phyloP scores from a whole-genome alignment of 1,284 basidiomycete genomes.

The Earliella scabrosa region DNA sequence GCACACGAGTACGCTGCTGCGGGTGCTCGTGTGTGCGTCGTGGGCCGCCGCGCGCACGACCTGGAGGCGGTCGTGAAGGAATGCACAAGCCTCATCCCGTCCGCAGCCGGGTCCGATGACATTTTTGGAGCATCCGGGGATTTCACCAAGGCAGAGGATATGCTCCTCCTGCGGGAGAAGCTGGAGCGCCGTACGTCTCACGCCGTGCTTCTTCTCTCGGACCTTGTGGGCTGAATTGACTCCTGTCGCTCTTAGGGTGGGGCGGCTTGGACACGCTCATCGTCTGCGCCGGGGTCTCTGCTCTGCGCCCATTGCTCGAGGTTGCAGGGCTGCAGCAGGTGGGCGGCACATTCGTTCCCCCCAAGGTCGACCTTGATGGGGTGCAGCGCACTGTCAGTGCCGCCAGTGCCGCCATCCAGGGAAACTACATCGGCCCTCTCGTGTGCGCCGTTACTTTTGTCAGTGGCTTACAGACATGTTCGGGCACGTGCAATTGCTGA shows the following conservation, averaged over 20 bases:
- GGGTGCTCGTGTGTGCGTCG: constrained; percentile 78
- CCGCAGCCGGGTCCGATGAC: constrained; percentile 8
- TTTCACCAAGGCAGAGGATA: constrained; percentile 69
- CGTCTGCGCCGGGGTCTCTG: constrained; percentile 86
- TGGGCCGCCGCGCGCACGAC: constrained; percentile 67
- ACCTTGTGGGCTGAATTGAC: not conserved
- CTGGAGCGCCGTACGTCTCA: constrained; percentile 58
- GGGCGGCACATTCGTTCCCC: constrained; percentile 35
- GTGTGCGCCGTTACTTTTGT: constrained; percentile 71
- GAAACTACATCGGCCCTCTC: constrained; percentile 71
- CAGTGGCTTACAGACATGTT: constrained; percentile 33
- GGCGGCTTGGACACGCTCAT: constrained; percentile 84
- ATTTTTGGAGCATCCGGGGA: constrained; percentile 58
- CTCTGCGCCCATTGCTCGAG: constrained; percentile 78
- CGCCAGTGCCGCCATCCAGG: constrained; percentile 54
- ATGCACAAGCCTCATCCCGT: constrained; percentile 46
- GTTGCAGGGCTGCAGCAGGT: constrained; percentile 65
- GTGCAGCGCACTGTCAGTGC: constrained; percentile 57
- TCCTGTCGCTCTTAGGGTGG: constrained; percentile 60
- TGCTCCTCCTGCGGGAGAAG: constrained; percentile 62
- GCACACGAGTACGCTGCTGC: constrained; percentile 75
- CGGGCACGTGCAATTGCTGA: not conserved
- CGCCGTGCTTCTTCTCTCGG: constrained; percentile 4
- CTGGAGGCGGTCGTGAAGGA: constrained; percentile 66
- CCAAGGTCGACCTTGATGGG: constrained; percentile 49